Base-by-base conservation (phyloP, 257 asterid genomes). In the Solanum arcanum region DNA sequence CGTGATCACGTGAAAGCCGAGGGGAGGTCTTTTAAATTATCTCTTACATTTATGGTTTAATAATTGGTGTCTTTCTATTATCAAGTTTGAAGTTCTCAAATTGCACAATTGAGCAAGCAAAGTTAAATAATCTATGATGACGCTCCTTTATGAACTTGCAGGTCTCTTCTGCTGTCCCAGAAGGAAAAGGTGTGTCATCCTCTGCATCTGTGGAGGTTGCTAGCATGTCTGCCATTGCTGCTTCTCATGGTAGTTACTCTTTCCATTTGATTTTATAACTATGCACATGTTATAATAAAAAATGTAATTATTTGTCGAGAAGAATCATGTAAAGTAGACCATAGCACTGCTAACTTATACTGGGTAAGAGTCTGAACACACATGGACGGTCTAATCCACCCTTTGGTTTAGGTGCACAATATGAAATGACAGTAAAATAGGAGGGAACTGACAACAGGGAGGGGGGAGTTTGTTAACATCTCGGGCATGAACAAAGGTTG, bases 91-190 rank as follows among this genome's bases (percentile, higher is more conserved):
- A 49, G 46, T 47, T 47, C 18, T 81, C 29, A 81, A 49, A 31
- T 81, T 81, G 46, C 69, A 49, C 44, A 29, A 44, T 10, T 81
- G 46, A 81, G 49, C 69, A 81, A 29, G 69, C 85, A 29, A 49
- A 27, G 46, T 49, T 21, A 81, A 81, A 29, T 81, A 49, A 49
- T 81, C 42, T 49, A 49, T 47, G 44, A 81, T 29, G 29, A 29
- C 2, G 0, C 69, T 31, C 44, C 39, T 78, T 49, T 81, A 42
- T 66, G 49, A 56, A 64, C 49, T 60, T 88, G 87, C 86, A 97
- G 99, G 99, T 97, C 88, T 97, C 99, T 89, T 97, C 99, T 68
- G 97, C 99, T 86, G 99, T 97, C 83, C 99, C 99, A 1, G 99
- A 97, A 92, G 99, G 99, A 89, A 97, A 97, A 93, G 99, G 99